Base-by-base conservation (phyloP, 176 grass and related monocot species). In the Saccharum officinarum region DNA sequence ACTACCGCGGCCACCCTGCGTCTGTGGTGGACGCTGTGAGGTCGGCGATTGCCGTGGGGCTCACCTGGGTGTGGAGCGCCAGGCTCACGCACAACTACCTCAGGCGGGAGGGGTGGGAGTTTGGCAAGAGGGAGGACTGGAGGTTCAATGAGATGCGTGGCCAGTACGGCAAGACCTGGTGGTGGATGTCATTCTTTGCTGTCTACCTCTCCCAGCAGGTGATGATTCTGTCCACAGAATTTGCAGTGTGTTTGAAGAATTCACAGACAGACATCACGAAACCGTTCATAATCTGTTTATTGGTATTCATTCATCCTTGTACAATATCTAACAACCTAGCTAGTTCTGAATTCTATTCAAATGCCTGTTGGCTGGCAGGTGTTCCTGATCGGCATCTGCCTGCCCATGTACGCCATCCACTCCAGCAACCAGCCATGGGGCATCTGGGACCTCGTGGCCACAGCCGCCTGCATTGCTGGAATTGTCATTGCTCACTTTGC, bases 151-250 rank as follows among this genome's bases (percentile, higher is more conserved):
- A 98, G 82, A 89, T 98, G 96, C 92, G 96, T 16, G 76, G 59
- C 2, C 86, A 98, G 86, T 95, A 98, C 30, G 93, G 96, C 42
- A 89, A 60, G 5, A 67, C 79, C 0, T 98, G 96, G 93, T 98
- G 96, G 96, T 98, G 89, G 93, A 90, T 98, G 82, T 98, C 96
- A 17, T 92, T 98, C 89, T 92, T 98, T 16, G 87, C 96, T 2
- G 91, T 98, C 50, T 98, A 92, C 73, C 83, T 98, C 81, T 92
- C 96, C 0, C 96, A 94, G 84, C 96, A 98, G 92, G 95, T 80
- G 42, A 4, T 92, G 34, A 68, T 20, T 57, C 50, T 12, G 4
- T 76, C 23, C 17, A 15, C 4, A 33, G 31, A 13, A 23, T 33
- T 49, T 26, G 3, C 42, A 11, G 33, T n/a, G 5, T 87, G 87